A percentile compares a stretch with the other conserved stretches of the same genome.
Evolutionary conservation across 1,139 yeast genomes (phyloP).

Genomic region (Pichia cactophila): DNA sequence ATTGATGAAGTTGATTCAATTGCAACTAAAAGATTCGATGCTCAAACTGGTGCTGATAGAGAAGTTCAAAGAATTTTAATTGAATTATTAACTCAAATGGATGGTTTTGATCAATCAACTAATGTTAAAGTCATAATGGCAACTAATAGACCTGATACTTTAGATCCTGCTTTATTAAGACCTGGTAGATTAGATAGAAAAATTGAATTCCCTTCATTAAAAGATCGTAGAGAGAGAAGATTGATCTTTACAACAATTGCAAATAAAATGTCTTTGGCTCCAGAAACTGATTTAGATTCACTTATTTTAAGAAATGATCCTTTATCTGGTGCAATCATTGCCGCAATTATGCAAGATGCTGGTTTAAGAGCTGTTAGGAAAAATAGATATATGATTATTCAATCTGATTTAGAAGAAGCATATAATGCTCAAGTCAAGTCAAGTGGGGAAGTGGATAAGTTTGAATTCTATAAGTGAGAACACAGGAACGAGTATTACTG

Average conservation of each 20-base stretch:
- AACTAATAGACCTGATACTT: conserved; percentile 94
- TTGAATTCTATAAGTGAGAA: conserved; percentile 82
- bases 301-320: conserved; percentile 94
- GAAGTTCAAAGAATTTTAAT: conserved; percentile 97
- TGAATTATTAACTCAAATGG: conserved; percentile 97
- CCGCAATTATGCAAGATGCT: conserved; percentile 99
- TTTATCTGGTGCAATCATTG: conserved; percentile 93
- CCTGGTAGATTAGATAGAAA: conserved; percentile 98
- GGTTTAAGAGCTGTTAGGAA: conserved; percentile 97
- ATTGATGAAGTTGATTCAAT: conserved; percentile 99
- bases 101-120: conserved; percentile 93
- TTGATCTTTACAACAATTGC: conserved; percentile 94
- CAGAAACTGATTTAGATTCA: conserved; percentile 94
- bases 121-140: conserved; percentile 99
- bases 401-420: conserved; percentile 95
- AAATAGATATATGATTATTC: conserved; percentile 92
- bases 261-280: conserved; percentile 95
- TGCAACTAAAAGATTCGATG: conserved; percentile 98
- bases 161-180: conserved; percentile 94
- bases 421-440: conserved; percentile 94
- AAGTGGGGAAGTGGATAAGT: conserved; percentile 91
- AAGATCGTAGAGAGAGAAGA: conserved; percentile 96
- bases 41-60: conserved; percentile 98
- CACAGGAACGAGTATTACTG: too few species aligned
- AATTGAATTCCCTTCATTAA: conserved; percentile 90